Evolutionary conservation across 2,329 filamentous ascomycete genomes (phyloP), one percentile per base, ranked within the genome.

Genomic region (Tricladium varicosporioides): DNA sequence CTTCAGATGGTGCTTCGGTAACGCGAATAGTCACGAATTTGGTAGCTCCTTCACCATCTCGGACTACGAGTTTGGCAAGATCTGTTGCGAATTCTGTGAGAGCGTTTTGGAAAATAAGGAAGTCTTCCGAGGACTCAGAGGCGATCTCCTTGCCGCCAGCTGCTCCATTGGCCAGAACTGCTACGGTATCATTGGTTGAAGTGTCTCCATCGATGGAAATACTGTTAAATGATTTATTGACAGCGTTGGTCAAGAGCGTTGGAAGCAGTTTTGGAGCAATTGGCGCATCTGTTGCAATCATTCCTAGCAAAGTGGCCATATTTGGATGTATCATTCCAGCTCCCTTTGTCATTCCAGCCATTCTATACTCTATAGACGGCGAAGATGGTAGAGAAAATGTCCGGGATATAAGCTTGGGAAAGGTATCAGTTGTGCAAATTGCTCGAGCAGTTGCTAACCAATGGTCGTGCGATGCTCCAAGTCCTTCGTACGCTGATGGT

Each of bases 291-390:
- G 94, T 99, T 68, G 91, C 92, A 68, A 97, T 82, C 60, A 97
- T 88, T 53, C 91, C 92, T 36, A 99, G 85, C 33, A 97, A 83
- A 0, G 94, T 99, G 31, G 92, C 94, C 92, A 99, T 96, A 78
- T 99, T 97, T 48, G 94, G 94, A 71, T 97, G 92, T 72, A 99
- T 96, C 94, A 99, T 99, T 69, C 94, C 94, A 5, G 94, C 94
- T 56, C 94, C 94, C 78, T 99, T 99, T 69, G 93, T 96, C 85
- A 96, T 95, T 66, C 94, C 94, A 11, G 91, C 92, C 50, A 99
- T 88, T 66, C 83, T 82, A 76, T 96, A 99, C 71, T 88, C 86
- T 50, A 84, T 78, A 15, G 80, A 80, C 0, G 89, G 85, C 3
- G 89, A 89, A 1, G 89, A 92, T 3, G 94, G 92, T 32, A 99